A percentile compares a stretch with the other conserved stretches of the same genome.
Evolutionary conservation across 2,329 filamentous ascomycete species (phyloP).

Genomic region (Xylariaceae sp.): DNA sequence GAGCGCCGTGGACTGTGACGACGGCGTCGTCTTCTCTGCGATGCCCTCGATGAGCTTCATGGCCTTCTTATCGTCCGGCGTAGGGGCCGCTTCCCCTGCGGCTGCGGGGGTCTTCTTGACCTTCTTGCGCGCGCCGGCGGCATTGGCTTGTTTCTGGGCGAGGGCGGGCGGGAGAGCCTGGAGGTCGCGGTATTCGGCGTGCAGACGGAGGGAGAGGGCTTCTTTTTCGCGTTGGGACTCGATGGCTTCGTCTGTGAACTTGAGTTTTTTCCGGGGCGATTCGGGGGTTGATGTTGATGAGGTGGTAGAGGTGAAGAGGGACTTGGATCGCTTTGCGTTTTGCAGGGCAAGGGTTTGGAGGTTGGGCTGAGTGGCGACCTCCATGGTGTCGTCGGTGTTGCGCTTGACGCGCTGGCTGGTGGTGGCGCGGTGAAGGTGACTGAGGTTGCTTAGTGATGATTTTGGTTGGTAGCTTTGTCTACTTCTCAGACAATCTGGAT

Average conservation of each 20-base stretch:
- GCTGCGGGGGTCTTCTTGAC: conserved; percentile 26
- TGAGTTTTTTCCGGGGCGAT: conserved; percentile 29
- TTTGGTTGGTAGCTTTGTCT: background rate
- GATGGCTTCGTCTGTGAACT: conserved; percentile 22
- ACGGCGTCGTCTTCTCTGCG: conserved; percentile 38
- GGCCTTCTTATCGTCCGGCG: conserved; percentile 42
- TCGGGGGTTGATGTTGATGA: conserved; percentile 13
- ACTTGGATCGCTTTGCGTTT: conserved; percentile 31
- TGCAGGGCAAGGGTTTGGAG: conserved; percentile 28
- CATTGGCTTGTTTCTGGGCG: conserved; percentile 36
- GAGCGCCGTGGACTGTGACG: conserved; percentile 32
- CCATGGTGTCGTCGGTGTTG: conserved; percentile 19
- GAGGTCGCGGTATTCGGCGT: conserved; percentile 31
- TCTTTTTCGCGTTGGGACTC: conserved; percentile 29
- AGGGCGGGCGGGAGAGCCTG: conserved; percentile 29
- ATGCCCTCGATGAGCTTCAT: conserved; percentile 64
- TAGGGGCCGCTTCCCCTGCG: conserved; percentile 23
- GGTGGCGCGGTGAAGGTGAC: background rate
- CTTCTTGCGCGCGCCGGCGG: conserved; percentile 27
- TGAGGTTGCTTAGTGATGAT: too few relatives aligned
- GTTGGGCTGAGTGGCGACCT: conserved; percentile 23
- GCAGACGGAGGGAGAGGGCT: conserved; percentile 31
- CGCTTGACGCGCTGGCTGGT: conserved; percentile 2
- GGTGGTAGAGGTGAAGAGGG: conserved; percentile 25
- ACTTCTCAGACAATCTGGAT: background rate